These are phyloP conservation scores for Chalaropsis thielavioides DNA, from an alignment of 2,329 filamentous ascomycete genomes.

Conservation along the genomic window DNA sequence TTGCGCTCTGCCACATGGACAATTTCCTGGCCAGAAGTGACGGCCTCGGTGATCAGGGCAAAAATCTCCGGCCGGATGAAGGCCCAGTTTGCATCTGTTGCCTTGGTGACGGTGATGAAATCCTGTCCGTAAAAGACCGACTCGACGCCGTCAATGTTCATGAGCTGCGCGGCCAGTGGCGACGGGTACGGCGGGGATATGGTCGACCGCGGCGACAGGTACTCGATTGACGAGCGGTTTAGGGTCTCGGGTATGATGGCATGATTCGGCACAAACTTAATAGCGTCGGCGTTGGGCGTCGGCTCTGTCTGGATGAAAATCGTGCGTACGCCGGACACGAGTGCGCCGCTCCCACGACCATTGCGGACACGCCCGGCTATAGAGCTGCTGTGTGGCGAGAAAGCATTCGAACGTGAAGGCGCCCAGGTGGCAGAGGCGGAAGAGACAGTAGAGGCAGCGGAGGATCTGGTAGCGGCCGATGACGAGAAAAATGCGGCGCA, in stretches of 20 bases:
- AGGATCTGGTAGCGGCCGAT: not conserved
- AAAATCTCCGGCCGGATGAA: conserved; percentile 94
- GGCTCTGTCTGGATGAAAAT: conserved; percentile 97
- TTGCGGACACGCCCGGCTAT: conserved; percentile 8
- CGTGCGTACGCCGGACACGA: conserved; percentile 39
- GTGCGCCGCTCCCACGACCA: conserved; percentile 18
- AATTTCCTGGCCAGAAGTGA: conserved; percentile 69
- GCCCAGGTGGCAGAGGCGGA: conserved; percentile 9
- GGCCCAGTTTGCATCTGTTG: conserved; percentile 76
- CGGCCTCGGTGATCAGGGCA: conserved; percentile 80
- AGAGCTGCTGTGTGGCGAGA: conserved; percentile 13
- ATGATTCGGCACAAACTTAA: conserved; percentile 93
- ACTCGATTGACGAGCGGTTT: conserved; percentile 72
- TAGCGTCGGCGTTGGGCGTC: conserved; percentile 86
- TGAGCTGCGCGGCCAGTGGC: conserved; percentile 73
- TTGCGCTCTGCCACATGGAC: conserved; percentile 57
- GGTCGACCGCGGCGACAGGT: conserved; percentile 75
- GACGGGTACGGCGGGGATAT: conserved; percentile 81
- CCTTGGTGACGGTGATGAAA: conserved; percentile 94
- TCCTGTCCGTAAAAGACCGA: conserved; percentile 88
- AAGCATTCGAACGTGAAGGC: conserved; percentile 18
- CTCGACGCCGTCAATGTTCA: conserved; percentile 90
- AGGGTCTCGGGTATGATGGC: conserved; percentile 64
- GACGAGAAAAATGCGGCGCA: not conserved
- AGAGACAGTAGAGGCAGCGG: too few relatives aligned